Evolutionary conservation across 1,284 basidiomycete genomes (phyloP), one percentile per base, ranked within the genome.

Genomic region (Tylopilus orsonianus): DNA sequence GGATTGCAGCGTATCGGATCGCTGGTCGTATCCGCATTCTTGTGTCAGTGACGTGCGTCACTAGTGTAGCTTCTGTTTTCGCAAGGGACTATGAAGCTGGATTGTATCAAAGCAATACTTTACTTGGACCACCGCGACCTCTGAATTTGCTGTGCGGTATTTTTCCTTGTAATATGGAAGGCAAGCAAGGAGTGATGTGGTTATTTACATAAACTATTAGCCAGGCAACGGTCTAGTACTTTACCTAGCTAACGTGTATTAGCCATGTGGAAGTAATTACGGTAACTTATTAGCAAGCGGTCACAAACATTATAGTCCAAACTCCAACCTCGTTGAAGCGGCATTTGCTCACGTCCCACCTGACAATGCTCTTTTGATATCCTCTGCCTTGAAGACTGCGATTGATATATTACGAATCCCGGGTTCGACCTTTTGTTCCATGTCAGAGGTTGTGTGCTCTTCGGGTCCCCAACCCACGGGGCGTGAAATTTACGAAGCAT

Each of bases 401-500:
- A 48, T 48, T 46, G 54, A 49, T 48, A 37, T 36, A 60, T 44
- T 44, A 38, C 8, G 37, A 50, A 50, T 52, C 44, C 46, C 54
- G 47, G 51, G 44, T 55, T 61, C 44, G 44, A 52, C 55, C 46
- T 57, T 53, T 62, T 29, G 50, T 54, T 44, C 52, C 49, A 66
- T 62, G 60, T 61, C 50, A 27, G 64, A 53, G 53, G 54, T 55
- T 29, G 48, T 43, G 41, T 44, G 42, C 58, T 53, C 50, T 46
- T 52, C 46, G 47, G 51, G 44, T 45, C 50, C 54, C 38, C 44
- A 57, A 54, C 68, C 58, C 38, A 67, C 60, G 42, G 65, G 67
- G 56, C 76, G 75, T 48, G 73, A 80, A 52, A 65, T 78, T 46
- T 82, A 75, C 56, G 75, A 82, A 39, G 72, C 71, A 38, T 74